Evolutionary conservation across 345 rosid genomes (phyloP).

Genomic region (Fremontodendron californicum): DNA sequence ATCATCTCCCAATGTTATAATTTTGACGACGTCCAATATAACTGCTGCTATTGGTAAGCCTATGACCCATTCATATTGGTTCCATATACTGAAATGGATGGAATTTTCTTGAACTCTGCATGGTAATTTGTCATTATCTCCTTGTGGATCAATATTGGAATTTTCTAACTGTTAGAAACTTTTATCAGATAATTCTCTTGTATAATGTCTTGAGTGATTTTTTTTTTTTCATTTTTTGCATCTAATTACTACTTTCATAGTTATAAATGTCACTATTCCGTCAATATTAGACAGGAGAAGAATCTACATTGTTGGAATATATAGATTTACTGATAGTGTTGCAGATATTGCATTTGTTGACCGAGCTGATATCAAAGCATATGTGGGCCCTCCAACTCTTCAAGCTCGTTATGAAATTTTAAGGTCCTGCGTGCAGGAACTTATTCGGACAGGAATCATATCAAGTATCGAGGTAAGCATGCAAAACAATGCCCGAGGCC

Average conservation of each 20-base stretch:
- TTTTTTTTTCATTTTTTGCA: slow-evolving; percentile 2
- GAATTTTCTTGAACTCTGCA: background rate
- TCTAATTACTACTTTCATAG: background rate
- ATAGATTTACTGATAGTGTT: slow-evolving; percentile 16
- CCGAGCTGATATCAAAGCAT: slow-evolving; percentile 96
- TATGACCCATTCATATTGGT: background rate
- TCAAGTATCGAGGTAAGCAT: slow-evolving; percentile 54
- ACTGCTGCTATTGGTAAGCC: slow-evolving; percentile 95
- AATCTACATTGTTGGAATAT: background rate
- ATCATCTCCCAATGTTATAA: slow-evolving; percentile 83
- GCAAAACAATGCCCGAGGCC: slow-evolving; percentile 12
- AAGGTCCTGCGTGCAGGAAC: slow-evolving; percentile 81
- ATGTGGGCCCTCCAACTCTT: slow-evolving; percentile 93
- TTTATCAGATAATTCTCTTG: background rate
- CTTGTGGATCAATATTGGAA: background rate
- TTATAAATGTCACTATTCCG: background rate
- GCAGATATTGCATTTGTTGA: slow-evolving; percentile 96
- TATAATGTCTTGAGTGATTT: background rate
- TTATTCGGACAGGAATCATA: slow-evolving; percentile 63
- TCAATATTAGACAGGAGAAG: background rate
- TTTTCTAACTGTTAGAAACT: background rate
- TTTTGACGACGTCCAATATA: slow-evolving; percentile 93
- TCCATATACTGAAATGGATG: background rate
- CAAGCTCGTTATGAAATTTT: slow-evolving; percentile 91
- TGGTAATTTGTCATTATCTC: background rate